A percentile compares a stretch with the other conserved stretches of the same genome.
phyloP scores from a whole-genome alignment of 306 rosid genomes.

The Vachellia collinsii region DNA sequence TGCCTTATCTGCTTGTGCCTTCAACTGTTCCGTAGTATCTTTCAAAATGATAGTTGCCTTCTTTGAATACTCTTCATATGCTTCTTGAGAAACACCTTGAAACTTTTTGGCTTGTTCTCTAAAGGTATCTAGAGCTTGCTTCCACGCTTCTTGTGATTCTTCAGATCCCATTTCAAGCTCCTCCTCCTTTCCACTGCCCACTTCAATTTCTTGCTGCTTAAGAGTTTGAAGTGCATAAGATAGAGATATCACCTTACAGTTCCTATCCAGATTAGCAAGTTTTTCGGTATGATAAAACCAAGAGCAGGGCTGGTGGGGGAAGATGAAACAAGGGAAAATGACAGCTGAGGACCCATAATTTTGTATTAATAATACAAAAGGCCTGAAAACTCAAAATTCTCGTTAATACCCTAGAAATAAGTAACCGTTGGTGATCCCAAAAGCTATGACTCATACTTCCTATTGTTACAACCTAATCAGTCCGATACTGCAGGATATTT shows the following conservation, averaged over 20 bases:
- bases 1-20: slow-evolving; percentile 83
- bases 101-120: slow-evolving; percentile 81
- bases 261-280: slow-evolving; percentile 19
- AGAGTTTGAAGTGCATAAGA: slow-evolving; percentile 10
- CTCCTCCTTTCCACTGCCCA: slow-evolving; percentile 50
- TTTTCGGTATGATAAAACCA: not conserved
- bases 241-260: slow-evolving; percentile 14
- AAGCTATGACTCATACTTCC: not conserved
- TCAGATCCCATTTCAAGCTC: slow-evolving; percentile 45
- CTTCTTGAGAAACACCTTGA: slow-evolving; percentile 78
- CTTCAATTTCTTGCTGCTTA: slow-evolving; percentile 63
- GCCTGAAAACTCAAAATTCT: not conserved
- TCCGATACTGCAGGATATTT: not conserved
- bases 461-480: not conserved
- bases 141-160: slow-evolving; percentile 84
- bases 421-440: not conserved
- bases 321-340: not conserved
- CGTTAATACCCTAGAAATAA: not conserved
- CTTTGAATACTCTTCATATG: slow-evolving; percentile 77
- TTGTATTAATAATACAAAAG: not conserved
- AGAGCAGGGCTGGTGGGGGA: not conserved
- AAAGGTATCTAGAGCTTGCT: slow-evolving; percentile 69
- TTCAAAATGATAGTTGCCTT: slow-evolving; percentile 70
- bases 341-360: not conserved
- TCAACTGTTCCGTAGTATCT: slow-evolving; percentile 75